Percentiles rank a stretch among this genome's conserved stretches.
phyloP scores from a whole-genome alignment of 2,329 filamentous ascomycete species.

The Thyridium curvatum region DNA sequence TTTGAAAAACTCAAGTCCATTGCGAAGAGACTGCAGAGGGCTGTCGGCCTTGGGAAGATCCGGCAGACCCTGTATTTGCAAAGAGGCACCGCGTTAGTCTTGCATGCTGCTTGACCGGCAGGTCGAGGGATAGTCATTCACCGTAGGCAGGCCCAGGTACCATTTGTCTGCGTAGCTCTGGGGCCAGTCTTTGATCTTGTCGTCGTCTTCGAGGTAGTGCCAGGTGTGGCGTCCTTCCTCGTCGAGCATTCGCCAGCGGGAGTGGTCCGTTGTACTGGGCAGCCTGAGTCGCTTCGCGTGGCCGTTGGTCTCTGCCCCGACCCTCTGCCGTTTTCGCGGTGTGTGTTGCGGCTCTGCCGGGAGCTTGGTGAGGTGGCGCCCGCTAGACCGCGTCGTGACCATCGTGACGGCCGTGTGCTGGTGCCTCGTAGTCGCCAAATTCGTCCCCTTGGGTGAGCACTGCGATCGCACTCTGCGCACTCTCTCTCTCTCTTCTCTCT shows the following conservation, averaged over 20 bases:
- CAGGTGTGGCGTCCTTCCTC: conserved; percentile 85
- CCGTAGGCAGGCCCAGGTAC: conserved; percentile 72
- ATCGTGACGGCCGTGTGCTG: conserved; percentile 1
- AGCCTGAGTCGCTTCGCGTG: conserved; percentile 3
- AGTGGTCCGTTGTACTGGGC: conserved; percentile 62
- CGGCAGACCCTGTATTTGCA: conserved; percentile 58
- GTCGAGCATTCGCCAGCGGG: conserved; percentile 78
- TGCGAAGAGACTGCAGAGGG: conserved; percentile 70
- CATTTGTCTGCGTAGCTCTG: conserved; percentile 88
- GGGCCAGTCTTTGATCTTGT: conserved; percentile 70
- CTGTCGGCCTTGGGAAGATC: conserved; percentile 63
- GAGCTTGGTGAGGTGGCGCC: conserved; percentile 9
- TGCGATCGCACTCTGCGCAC: no score
- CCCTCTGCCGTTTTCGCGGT: conserved; percentile 34
- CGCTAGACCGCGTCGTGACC: conserved; percentile 18
- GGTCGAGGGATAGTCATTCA: conserved; percentile 27
- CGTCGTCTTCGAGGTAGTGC: conserved; percentile 78
- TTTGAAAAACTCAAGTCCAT: conserved; percentile 84
- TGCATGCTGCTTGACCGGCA: background rate
- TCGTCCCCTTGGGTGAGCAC: no score
- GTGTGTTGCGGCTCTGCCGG: conserved; percentile 20
- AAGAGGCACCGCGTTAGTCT: conserved; percentile 3
- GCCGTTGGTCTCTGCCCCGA: conserved; percentile 23
- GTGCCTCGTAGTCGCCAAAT: no score
- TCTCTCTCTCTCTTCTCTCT: no score